Conservation (phyloP, 2,329 filamentous ascomycete species). For the Elsinoe fawcettii region DNA sequence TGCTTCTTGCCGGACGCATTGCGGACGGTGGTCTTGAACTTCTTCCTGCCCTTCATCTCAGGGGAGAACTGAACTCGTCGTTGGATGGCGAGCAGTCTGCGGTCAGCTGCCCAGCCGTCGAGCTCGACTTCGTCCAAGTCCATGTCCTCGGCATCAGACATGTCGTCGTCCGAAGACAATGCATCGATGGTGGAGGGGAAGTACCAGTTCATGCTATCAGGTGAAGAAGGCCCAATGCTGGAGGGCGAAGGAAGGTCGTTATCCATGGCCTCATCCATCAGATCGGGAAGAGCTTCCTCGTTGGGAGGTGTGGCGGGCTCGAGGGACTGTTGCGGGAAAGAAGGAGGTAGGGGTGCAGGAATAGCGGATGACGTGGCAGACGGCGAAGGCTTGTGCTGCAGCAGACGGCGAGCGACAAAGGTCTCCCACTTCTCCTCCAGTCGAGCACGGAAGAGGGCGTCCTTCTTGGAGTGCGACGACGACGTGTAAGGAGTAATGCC, state of each 20-base stretch:
- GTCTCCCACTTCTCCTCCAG: conserved; percentile 35
- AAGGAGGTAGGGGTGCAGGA: conserved; percentile 5
- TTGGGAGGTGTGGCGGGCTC: conserved; percentile 16
- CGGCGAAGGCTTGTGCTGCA: conserved; percentile 26
- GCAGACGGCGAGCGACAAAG: conserved; percentile 32
- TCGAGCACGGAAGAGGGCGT: conserved; percentile 33
- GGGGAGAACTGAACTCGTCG: conserved; percentile 7
- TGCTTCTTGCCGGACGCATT: conserved; percentile 34
- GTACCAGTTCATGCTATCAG: conserved; percentile 2
- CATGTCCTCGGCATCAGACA: conserved; percentile 16
- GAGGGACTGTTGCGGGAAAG: conserved; percentile 8
- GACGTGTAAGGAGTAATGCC: conserved; percentile 26
- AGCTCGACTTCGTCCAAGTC: conserved; percentile 12
- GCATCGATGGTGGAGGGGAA: conserved; percentile 14
- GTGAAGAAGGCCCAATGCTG: neutral
- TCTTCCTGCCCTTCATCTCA: conserved; percentile 11
- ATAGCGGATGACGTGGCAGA: conserved; percentile 8
- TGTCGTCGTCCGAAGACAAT: conserved; percentile 14
- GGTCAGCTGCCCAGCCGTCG: conserved; percentile 26
- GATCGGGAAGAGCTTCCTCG: conserved; percentile 19
- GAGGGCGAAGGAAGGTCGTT: conserved; percentile 15
- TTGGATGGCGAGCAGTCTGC: conserved; percentile 20
- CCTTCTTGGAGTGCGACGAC: conserved; percentile 21
- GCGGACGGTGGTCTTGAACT: conserved; percentile 25
- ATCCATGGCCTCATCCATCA: conserved; percentile 18